A percentile compares a stretch with the other conserved stretches of the same genome.
These are phyloP conservation scores for Funneliformis mosseae DNA, from an alignment of 192 early-diverging fungal species.

Conservation along the genomic window DNA sequence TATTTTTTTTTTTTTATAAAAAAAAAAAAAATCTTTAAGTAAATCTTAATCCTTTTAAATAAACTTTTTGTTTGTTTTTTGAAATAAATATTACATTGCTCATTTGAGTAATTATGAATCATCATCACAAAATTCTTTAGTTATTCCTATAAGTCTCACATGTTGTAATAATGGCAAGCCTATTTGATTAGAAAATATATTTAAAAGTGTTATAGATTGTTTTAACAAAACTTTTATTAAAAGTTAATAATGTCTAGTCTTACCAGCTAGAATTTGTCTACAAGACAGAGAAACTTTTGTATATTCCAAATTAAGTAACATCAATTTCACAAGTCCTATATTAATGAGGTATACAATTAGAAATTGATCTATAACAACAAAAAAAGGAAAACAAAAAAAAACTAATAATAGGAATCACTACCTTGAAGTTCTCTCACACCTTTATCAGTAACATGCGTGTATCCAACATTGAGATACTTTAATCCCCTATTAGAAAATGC, in stretches of 20 bases:
- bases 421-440: conserved; percentile 2
- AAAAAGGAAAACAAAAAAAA: not conserved
- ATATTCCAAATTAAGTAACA: not conserved
- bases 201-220: too few relatives aligned
- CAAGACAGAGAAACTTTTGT: not conserved
- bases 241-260: not conserved
- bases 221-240: too few relatives aligned
- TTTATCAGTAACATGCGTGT: not conserved
- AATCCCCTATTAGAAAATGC: not conserved
- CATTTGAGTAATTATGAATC: too few relatives aligned
- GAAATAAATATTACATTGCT: too few relatives aligned
- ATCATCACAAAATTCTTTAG: too few relatives aligned
- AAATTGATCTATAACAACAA: not conserved
- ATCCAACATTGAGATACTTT: conserved; percentile 8
- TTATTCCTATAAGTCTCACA: too few relatives aligned
- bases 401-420: not conserved
- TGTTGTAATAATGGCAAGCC: too few relatives aligned
- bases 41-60: too few relatives aligned
- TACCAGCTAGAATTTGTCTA: not conserved
- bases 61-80: too few relatives aligned
- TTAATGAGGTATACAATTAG: not conserved
- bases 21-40: too few relatives aligned
- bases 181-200: too few relatives aligned
- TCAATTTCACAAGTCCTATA: not conserved
- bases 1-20: too few relatives aligned